A percentile compares a stretch with the other conserved stretches of the same genome.
Evolutionary conservation across 805 yeast genomes (phyloP).

Genomic region (Pichia exigua): DNA sequence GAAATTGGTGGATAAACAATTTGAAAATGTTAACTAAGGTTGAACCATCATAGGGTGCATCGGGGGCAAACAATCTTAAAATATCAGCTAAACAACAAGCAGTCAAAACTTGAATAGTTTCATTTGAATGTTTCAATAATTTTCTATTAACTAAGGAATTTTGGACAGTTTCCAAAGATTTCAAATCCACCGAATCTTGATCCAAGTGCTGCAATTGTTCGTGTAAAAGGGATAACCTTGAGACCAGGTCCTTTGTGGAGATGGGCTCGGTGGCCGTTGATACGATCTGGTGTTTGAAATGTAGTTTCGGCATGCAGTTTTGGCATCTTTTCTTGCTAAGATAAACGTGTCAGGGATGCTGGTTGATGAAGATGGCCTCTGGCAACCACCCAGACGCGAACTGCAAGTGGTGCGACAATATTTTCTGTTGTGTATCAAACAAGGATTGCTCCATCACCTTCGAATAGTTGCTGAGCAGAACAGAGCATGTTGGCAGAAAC

Average conservation of each 20-base stretch:
- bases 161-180: constrained; percentile 38
- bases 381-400: too few species aligned
- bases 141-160: constrained; percentile 50
- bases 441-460: too few species aligned
- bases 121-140: constrained; percentile 50
- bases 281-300: constrained; percentile 30
- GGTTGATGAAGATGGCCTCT: too few species aligned
- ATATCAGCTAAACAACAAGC: constrained; percentile 75
- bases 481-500: too few species aligned
- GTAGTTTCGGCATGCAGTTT: constrained; percentile 1
- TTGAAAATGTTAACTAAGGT: constrained; percentile 60
- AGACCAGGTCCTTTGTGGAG: constrained; percentile 51
- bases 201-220: constrained; percentile 57
- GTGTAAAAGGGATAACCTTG: constrained; percentile 48
- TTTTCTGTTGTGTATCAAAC: too few species aligned
- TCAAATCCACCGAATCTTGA: constrained; percentile 48
- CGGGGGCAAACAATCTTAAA: constrained; percentile 74
- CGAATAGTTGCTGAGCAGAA: too few species aligned
- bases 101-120: constrained; percentile 59
- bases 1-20: constrained; percentile 57
- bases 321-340: too few species aligned
- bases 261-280: constrained; percentile 52
- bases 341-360: too few species aligned
- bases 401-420: too few species aligned
- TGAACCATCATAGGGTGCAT: constrained; percentile 71